A percentile compares a stretch with the other conserved stretches of the same genome.
phyloP scores from a whole-genome alignment of 164 flowering plant species.

The Chloranthus sessilifolius region DNA sequence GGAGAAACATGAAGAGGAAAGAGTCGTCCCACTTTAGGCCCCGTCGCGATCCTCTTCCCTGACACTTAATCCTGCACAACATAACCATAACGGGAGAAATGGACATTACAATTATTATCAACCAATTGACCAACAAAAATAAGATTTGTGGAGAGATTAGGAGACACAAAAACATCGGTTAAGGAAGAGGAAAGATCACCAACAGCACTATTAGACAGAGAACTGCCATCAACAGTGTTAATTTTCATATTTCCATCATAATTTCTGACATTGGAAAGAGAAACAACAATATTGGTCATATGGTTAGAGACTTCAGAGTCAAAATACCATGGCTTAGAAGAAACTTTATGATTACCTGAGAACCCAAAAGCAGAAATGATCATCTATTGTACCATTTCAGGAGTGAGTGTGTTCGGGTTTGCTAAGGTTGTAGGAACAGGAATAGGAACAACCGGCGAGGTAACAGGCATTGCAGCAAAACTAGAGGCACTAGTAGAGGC shows the following conservation, averaged over 20 bases:
- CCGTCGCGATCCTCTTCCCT: slow-evolving; percentile 2
- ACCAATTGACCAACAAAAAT: not conserved
- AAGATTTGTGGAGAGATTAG: not conserved
- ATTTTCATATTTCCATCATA: no score
- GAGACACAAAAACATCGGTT: not conserved
- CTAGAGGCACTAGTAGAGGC: not conserved
- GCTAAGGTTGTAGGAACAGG: not conserved
- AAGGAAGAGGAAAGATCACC: not conserved
- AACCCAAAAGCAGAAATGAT: slow-evolving; percentile 2
- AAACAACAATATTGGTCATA: no score
- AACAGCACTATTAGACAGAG: not conserved
- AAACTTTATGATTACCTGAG: not conserved
- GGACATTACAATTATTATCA: no score
- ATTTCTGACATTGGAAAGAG: no score
- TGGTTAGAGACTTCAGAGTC: not conserved
- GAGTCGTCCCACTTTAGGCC: no score
- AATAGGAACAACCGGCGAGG: not conserved
- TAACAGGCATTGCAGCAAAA: not conserved
- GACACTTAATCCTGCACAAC: slow-evolving; percentile 2
- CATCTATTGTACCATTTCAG: not conserved
- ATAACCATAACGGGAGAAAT: not conserved
- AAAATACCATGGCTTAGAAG: not conserved
- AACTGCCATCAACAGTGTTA: not conserved
- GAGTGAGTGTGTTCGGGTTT: slow-evolving; percentile 3
- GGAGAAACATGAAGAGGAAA: not conserved